Percentiles rank a stretch among this genome's conserved stretches.
These are phyloP conservation scores for Coemansia sp. DNA, from an alignment of 192 early-diverging fungal genomes.

Conservation along the genomic window DNA sequence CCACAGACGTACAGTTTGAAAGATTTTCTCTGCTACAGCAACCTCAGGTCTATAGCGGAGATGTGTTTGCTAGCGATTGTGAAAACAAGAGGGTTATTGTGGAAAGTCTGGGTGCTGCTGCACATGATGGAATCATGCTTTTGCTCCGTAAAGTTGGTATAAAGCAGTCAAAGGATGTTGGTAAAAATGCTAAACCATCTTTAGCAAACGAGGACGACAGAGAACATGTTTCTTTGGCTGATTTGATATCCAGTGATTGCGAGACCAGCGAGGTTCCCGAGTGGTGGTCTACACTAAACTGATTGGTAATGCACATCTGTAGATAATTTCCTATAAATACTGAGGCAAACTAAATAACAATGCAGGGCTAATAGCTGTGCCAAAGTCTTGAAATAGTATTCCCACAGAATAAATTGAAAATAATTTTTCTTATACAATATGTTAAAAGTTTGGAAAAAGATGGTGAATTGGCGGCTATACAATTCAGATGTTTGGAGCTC, in stretches of 20 bases:
- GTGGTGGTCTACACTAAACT: constrained; percentile 23
- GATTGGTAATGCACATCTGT: neutral
- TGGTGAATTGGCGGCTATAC: no score
- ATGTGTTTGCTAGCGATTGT: neutral
- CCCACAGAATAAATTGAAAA: no score
- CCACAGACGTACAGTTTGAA: neutral
- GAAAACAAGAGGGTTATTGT: constrained; percentile 25
- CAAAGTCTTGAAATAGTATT: no score
- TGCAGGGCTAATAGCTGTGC: no score
- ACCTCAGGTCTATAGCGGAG: neutral
- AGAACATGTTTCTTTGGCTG: constrained; percentile 27
- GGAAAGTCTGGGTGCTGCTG: constrained; percentile 33
- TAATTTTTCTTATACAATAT: no score
- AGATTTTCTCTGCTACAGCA: neutral
- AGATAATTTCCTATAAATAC: no score
- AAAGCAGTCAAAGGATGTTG: constrained; percentile 2
- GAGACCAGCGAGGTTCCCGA: constrained; percentile 27
- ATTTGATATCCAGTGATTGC: constrained; percentile 31
- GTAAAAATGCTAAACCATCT: constrained; percentile 9
- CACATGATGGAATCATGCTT: constrained; percentile 38
- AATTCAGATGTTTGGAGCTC: no score
- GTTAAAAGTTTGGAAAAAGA: no score
- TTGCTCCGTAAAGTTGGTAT: constrained; percentile 21
- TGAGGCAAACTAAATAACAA: no score
- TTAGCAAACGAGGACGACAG: constrained; percentile 16